Evolutionary conservation across 228 moss, liverwort and hornwort genomes (phyloP).

Genomic region (Sphagnum magellanicum): DNA sequence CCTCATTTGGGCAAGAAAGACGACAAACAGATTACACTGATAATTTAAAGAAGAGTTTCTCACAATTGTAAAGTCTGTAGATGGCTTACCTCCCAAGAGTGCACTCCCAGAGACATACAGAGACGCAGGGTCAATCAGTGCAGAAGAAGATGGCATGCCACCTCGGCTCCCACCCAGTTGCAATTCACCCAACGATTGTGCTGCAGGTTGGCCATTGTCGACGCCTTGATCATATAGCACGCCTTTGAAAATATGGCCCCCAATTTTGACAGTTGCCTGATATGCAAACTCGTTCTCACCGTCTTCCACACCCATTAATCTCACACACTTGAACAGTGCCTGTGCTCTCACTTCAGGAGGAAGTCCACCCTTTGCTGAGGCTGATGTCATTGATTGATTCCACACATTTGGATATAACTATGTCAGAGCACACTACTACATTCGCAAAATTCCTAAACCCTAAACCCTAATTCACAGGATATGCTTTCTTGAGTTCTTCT

Average conservation of each 20-base stretch:
- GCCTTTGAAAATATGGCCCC: slow-evolving; percentile 90
- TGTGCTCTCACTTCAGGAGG: slow-evolving; percentile 83
- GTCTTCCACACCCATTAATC: slow-evolving; percentile 81
- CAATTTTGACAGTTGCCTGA: slow-evolving; percentile 92
- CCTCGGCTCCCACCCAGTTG: slow-evolving; percentile 51
- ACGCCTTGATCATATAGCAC: slow-evolving; percentile 75
- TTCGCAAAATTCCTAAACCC: too few species aligned
- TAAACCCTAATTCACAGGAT: too few species aligned
- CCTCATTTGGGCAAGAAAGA: too few species aligned
- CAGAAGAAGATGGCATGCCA: not conserved
- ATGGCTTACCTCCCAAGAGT: not conserved
- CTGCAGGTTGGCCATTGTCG: slow-evolving; percentile 68
- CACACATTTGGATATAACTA: too few species aligned
- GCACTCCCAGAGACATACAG: not conserved
- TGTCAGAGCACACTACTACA: too few species aligned
- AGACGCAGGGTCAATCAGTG: not conserved
- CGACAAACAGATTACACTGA: too few species aligned
- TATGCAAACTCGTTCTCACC: slow-evolving; percentile 91
- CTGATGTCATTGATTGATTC: too few species aligned
- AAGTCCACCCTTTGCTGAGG: slow-evolving; percentile 48
- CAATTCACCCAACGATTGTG: slow-evolving; percentile 54
- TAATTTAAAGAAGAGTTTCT: too few species aligned
- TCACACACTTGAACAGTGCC: slow-evolving; percentile 88
- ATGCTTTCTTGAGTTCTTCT: too few species aligned
- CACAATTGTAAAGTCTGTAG: too few species aligned